Conservation (phyloP, 768 basidiomycete genomes). For the Melanogaster broomeanus region DNA sequence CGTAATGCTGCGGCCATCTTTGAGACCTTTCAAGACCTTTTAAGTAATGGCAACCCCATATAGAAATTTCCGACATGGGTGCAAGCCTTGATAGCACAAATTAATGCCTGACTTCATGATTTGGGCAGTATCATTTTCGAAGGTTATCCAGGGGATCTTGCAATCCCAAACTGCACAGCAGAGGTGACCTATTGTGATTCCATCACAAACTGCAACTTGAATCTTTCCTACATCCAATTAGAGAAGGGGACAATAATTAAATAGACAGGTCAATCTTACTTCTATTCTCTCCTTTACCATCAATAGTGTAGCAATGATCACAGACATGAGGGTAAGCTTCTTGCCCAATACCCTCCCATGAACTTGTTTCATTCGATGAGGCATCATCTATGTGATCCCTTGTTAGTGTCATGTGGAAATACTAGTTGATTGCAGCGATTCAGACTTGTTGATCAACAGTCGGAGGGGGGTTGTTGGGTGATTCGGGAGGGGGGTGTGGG, state of each 20-base stretch:
- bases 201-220: conserved; percentile 6
- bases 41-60: too few species aligned
- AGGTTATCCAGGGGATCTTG: conserved; percentile 4
- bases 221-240: not conserved
- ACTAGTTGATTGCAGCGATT: conserved; percentile 11
- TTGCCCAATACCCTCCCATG: conserved; percentile 6
- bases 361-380: conserved; percentile 1
- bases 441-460: conserved; percentile 20
- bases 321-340: conserved; percentile 5
- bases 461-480: too few species aligned
- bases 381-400: not conserved
- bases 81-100: not conserved
- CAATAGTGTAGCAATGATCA: conserved; percentile 1
- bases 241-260: not conserved
- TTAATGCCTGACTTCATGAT: not conserved
- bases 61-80: too few species aligned
- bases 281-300: not conserved
- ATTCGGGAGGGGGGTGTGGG: too few species aligned
- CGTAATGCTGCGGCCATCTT: too few species aligned
- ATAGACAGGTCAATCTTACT: not conserved
- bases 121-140: not conserved
- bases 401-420: not conserved
- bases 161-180: conserved; percentile 33
- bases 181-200: conserved; percentile 26
- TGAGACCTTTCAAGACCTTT: too few species aligned